Evolutionary conservation across 2,329 filamentous ascomycete genomes (phyloP).

Genomic region (Xylaria sp.): DNA sequence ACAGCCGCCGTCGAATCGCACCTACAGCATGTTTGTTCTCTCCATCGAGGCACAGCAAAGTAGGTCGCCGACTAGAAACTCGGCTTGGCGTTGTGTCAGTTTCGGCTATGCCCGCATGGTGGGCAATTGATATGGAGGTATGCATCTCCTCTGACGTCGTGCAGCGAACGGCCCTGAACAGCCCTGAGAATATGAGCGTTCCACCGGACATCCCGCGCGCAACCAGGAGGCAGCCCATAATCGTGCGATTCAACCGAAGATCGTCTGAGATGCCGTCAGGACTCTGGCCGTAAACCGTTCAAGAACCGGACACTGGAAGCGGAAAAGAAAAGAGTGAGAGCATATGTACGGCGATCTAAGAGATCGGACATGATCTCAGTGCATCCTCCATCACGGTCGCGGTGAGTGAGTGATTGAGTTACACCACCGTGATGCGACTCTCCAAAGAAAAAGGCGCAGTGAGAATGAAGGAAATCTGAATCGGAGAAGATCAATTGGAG

Average conservation of each 20-base stretch:
- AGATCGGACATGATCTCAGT: too few relatives aligned
- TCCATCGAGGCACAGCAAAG: constrained; percentile 7
- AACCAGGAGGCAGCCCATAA: background rate
- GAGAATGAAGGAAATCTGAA: too few relatives aligned
- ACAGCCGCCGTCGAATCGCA: constrained; percentile 1
- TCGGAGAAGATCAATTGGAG: too few relatives aligned
- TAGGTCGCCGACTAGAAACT: constrained; percentile 7
- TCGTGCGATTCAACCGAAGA: background rate
- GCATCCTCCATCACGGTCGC: too few relatives aligned
- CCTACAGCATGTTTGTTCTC: constrained; percentile 9
- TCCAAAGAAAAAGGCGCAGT: too few relatives aligned
- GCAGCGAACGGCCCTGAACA: background rate
- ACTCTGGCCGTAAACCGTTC: background rate
- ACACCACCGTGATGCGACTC: too few relatives aligned
- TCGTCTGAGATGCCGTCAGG: background rate
- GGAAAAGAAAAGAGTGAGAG: background rate
- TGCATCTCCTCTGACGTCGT: background rate
- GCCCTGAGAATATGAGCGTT: background rate
- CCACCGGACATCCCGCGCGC: background rate
- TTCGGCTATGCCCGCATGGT: constrained; percentile 2
- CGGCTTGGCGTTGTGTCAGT: constrained; percentile 3
- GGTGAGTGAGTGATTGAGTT: too few relatives aligned
- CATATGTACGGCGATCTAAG: too few relatives aligned
- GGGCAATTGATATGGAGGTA: background rate
- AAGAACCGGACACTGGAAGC: background rate